Base-by-base conservation (phyloP, 495 filamentous ascomycete species). In the Lasiosphaeria hispida region DNA sequence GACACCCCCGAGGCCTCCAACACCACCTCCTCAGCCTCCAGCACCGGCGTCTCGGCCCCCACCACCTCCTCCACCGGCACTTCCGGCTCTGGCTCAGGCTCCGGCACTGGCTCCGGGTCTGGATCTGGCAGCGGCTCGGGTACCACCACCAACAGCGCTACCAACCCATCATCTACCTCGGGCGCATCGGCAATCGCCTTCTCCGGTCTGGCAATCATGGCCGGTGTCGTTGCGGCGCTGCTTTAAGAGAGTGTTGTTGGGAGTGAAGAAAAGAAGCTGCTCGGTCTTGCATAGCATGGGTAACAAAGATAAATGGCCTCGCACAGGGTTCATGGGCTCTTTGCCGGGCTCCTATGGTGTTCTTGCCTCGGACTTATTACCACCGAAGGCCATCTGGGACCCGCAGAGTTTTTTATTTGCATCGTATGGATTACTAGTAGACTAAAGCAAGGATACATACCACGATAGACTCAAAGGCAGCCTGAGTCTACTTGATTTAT, bases 1-100 rank as follows among this genome's bases (percentile, higher is more conserved):
- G 61, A 75, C 38, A 70, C 69, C 41, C 56, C 63, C 23, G 61
- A 58, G 43, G 45, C 54, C 15, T 58, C 60, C 37, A 36, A 52
- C n/a, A 19, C 42, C 15, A 35, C 58, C 51, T 36, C 57, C 17
- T 38, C 60, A 18, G 4, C 62, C 36, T 53, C 60, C 17, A 35
- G 57, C 49, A 61, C 66, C 10, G 67, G 61, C 14, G 59, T 61
- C 37, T 39, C 36, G 2, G 33, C 48, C 10, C 65, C 63, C 14
- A 40, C 42, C 51, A 56, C 56, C 59, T 55, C 62, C 35, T 49
- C 68, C 23, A 61, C 59, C 14, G 58, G 51, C 23, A 7, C 52
- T 18, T 50, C 55, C 9, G 60, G 53, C 18, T 23, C 62, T 30
- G 57, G 56, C 45, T 35, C 66, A 51, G 53, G 55, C 17, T 49